Conservation (phyloP, 176 grass and related monocot species). For the Eleusine indica region DNA sequence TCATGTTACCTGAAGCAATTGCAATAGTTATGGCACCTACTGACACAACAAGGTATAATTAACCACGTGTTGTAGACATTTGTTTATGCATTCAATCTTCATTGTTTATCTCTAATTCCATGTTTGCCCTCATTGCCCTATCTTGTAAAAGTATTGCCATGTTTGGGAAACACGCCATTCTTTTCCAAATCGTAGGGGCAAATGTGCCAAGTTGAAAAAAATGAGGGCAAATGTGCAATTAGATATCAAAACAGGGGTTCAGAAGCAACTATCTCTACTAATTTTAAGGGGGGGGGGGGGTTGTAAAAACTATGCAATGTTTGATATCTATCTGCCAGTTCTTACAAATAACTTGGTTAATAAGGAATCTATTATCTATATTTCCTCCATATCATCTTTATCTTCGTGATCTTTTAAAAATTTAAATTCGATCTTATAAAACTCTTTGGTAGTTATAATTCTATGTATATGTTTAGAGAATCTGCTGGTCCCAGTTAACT, state of each 20-base stretch:
- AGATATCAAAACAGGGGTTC: too few relatives aligned
- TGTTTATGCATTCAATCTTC: slow-evolving; percentile 18
- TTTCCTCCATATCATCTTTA: neutral
- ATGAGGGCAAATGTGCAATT: too few relatives aligned
- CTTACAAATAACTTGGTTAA: slow-evolving; percentile 7
- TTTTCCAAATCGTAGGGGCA: too few relatives aligned
- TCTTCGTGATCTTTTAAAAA: neutral
- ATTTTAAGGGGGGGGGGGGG: neutral
- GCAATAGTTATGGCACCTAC: slow-evolving; percentile 99
- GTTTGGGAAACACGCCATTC: too few relatives aligned
- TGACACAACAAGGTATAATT: slow-evolving; percentile 84
- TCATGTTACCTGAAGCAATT: slow-evolving; percentile 99
- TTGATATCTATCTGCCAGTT: neutral
- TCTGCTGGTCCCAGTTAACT: neutral
- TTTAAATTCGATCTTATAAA: neutral
- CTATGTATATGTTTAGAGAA: slow-evolving; percentile 13
- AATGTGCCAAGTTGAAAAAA: too few relatives aligned
- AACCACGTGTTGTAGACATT: slow-evolving; percentile 23
- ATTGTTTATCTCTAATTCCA: neutral
- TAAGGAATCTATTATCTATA: neutral
- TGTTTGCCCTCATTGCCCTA: too few relatives aligned
- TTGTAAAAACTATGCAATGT: slow-evolving; percentile 29
- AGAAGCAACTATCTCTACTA: too few relatives aligned
- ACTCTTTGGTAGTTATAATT: neutral
- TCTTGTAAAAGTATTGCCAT: too few relatives aligned